Evolutionary conservation across 2,329 filamentous ascomycete genomes (phyloP).

Genomic region (Fusarium neocosmosporiellum): DNA sequence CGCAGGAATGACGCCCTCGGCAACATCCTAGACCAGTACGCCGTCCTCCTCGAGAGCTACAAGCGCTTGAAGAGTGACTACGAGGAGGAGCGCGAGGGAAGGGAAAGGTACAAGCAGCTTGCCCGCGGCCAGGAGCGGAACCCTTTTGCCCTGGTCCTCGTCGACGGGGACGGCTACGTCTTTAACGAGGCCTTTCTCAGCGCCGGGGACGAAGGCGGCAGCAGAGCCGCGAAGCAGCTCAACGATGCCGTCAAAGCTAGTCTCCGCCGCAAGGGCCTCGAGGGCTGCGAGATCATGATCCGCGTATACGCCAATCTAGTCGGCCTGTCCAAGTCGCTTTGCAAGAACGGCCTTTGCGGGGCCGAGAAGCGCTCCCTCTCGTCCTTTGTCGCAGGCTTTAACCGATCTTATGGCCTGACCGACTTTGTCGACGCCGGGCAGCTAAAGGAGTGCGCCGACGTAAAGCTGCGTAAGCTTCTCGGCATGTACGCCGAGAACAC

Average conservation of each 20-base stretch:
- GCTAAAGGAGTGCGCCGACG: slow-evolving; percentile 68
- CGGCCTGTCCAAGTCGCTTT: slow-evolving; percentile 62
- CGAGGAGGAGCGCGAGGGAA: slow-evolving; percentile 64
- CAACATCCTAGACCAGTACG: slow-evolving; percentile 48
- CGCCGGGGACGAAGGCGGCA: slow-evolving; percentile 64
- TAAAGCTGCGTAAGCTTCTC: slow-evolving; percentile 66
- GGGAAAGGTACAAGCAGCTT: slow-evolving; percentile 66
- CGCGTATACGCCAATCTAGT: slow-evolving; percentile 67
- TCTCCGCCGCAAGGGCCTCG: slow-evolving; percentile 57
- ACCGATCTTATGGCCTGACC: slow-evolving; percentile 65
- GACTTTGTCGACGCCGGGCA: slow-evolving; percentile 72
- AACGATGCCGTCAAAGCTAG: slow-evolving; percentile 62
- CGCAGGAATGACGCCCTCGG: slow-evolving; percentile 41
- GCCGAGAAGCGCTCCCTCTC: slow-evolving; percentile 66
- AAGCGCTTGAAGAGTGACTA: slow-evolving; percentile 66
- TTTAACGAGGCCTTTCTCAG: slow-evolving; percentile 62
- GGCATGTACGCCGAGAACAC: slow-evolving; percentile 66
- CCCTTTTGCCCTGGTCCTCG: slow-evolving; percentile 69
- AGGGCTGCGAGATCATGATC: slow-evolving; percentile 64
- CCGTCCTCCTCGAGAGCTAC: slow-evolving; percentile 61
- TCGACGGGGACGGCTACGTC: slow-evolving; percentile 71
- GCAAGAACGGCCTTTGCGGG: slow-evolving; percentile 58
- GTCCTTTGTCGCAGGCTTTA: slow-evolving; percentile 67
- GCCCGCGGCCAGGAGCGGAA: slow-evolving; percentile 62
- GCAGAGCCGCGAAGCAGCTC: slow-evolving; percentile 64